A percentile compares a stretch with the other conserved stretches of the same genome.
phyloP scores from a whole-genome alignment of 1,284 basidiomycete genomes.

The Agroathelia rolfsii region DNA sequence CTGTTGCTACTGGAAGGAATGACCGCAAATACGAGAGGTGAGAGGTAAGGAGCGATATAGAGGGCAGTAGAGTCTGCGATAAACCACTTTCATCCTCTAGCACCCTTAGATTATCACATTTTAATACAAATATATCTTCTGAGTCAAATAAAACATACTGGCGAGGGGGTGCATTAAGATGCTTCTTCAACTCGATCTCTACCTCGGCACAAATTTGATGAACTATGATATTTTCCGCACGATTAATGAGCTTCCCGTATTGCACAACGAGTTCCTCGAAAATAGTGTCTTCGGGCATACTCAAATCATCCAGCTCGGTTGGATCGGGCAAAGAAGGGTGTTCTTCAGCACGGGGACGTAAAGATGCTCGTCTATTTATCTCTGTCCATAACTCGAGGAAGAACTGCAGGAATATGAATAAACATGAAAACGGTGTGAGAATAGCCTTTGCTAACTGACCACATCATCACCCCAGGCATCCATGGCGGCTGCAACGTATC shows the following conservation, averaged over 20 bases:
- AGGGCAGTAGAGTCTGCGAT: conserved; percentile 57
- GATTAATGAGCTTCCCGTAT: conserved; percentile 49
- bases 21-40: conserved; percentile 57
- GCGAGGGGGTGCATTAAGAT: too few relatives aligned
- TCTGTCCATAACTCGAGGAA: conserved; percentile 83
- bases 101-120: conserved; percentile 14
- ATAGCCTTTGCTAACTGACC: conserved; percentile 35
- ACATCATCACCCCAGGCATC: conserved; percentile 79
- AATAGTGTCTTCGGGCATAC: conserved; percentile 50
- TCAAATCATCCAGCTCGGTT: conserved; percentile 20
- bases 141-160: too few relatives aligned
- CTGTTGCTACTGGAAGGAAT: conserved; percentile 44
- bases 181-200: conserved; percentile 60
- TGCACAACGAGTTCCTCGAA: conserved; percentile 65
- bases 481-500: conserved; percentile 59
- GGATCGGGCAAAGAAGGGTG: conserved; percentile 41
- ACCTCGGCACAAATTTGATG: conserved; percentile 75
- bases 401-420: conserved; percentile 41
- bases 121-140: too few relatives aligned
- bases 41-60: conserved; percentile 64
- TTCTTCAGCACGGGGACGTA: conserved; percentile 42
- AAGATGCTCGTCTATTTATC: conserved; percentile 46
- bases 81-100: conserved; percentile 38
- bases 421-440: conserved; percentile 5
- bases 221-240: conserved; percentile 82